Percentiles rank a stretch among this genome's conserved stretches.
Conservation (phyloP, 768 basidiomycete species). For the Lactarius deliciosus region DNA sequence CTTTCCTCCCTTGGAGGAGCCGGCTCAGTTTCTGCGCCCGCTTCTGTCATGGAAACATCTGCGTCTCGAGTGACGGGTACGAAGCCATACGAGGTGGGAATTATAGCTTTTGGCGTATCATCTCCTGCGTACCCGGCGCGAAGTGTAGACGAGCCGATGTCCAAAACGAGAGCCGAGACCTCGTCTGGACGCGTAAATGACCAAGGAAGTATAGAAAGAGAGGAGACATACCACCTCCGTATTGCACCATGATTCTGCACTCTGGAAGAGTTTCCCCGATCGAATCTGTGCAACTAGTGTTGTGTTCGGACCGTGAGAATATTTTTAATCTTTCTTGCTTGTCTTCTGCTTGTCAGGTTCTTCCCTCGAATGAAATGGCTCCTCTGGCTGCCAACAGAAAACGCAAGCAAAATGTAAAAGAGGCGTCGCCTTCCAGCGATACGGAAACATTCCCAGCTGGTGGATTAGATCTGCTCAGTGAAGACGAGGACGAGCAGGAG, state of each 20-base stretch:
- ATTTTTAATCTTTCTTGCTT: conserved; percentile 1
- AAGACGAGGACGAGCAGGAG: conserved; percentile 66
- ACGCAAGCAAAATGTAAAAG: conserved; percentile 53
- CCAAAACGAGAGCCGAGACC: conserved; percentile 94
- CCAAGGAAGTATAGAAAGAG: neutral
- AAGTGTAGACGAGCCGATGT: conserved; percentile 87
- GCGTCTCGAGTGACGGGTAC: conserved; percentile 44
- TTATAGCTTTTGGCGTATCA: conserved; percentile 89
- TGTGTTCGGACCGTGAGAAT: conserved; percentile 26
- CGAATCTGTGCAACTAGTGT: conserved; percentile 30
- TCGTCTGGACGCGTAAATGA: conserved; percentile 62
- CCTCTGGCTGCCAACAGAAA: conserved; percentile 46
- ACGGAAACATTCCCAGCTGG: conserved; percentile 42
- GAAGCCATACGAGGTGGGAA: conserved; percentile 88
- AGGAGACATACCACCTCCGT: conserved; percentile 70
- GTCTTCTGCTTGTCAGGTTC: neutral
- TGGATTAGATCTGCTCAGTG: conserved; percentile 69
- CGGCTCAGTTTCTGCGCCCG: conserved; percentile 40
- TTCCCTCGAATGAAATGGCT: conserved; percentile 35
- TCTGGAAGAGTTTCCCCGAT: conserved; percentile 31
- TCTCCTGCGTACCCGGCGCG: conserved; percentile 98
- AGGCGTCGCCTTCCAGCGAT: conserved; percentile 36
- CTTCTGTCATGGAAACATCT: conserved; percentile 58
- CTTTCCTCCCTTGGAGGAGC: conserved; percentile 44
- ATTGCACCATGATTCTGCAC: conserved; percentile 63